Conservation (phyloP, 1,284 basidiomycete genomes). For the Rhodotorula glutinis region DNA sequence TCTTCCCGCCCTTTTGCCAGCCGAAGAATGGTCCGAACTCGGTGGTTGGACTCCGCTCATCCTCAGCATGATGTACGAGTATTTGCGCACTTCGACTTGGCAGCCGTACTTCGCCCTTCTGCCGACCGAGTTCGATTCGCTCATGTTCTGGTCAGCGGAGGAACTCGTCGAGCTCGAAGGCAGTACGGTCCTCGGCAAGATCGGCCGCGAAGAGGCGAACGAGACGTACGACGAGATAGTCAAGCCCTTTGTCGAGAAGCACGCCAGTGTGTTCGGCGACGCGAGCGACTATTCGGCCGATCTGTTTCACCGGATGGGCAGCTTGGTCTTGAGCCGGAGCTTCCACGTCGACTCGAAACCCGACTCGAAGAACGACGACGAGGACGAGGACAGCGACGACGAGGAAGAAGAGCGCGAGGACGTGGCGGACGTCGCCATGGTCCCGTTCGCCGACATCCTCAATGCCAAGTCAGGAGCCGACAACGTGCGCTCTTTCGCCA, state of each 20-base stretch:
- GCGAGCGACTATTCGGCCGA: constrained; percentile 65
- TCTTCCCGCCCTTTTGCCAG: constrained; percentile 61
- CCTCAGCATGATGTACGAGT: constrained; percentile 93
- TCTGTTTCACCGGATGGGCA: constrained; percentile 85
- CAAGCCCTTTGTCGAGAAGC: constrained; percentile 56
- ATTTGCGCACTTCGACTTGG: constrained; percentile 46
- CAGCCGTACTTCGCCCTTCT: constrained; percentile 49
- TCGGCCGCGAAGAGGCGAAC: constrained; percentile 81
- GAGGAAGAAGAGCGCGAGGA: constrained; percentile 62
- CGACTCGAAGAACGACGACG: constrained; percentile 46
- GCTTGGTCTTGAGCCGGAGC: constrained; percentile 85
- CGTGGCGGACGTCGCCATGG: constrained; percentile 75
- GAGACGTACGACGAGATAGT: constrained; percentile 58
- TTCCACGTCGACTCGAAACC: constrained; percentile 63
- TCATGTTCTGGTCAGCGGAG: constrained; percentile 85
- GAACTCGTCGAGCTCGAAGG: constrained; percentile 76
- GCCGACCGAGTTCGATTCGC: constrained; percentile 75
- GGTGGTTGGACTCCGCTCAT: constrained; percentile 82
- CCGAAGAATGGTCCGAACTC: constrained; percentile 58
- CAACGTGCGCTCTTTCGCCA: constrained; percentile 60
- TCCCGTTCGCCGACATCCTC: constrained; percentile 90
- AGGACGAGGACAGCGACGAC: constrained; percentile 47
- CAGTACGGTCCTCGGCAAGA: constrained; percentile 81
- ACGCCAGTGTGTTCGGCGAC: constrained; percentile 67
- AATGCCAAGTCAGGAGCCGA: constrained; percentile 72